A percentile compares a stretch with the other conserved stretches of the same genome.
Evolutionary conservation across 176 grass and related monocot genomes (phyloP).

Genomic region (Metroxylon sagu): DNA sequence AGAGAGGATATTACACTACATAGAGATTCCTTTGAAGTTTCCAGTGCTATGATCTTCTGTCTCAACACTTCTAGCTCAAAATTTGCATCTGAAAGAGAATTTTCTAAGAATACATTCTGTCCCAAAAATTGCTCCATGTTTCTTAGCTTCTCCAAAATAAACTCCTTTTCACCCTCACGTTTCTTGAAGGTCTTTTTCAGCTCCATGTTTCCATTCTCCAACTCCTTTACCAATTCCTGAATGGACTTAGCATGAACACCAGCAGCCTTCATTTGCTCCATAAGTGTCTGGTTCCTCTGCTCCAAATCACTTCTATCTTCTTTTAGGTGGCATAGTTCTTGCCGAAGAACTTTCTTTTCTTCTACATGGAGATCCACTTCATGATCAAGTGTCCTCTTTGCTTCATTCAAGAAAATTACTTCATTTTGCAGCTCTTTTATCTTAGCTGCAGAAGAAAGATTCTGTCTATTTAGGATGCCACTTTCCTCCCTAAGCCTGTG

Average conservation of each 20-base stretch:
- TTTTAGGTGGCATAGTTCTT: conserved; percentile 51
- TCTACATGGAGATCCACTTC: conserved; percentile 39
- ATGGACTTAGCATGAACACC: conserved; percentile 16
- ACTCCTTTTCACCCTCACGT: conserved; percentile 54
- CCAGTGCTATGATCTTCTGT: conserved; percentile 35
- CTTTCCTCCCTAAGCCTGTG: conserved; percentile 58
- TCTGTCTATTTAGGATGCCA: conserved; percentile 23
- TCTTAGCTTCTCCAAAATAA: conserved; percentile 55
- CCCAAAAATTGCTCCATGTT: conserved; percentile 57
- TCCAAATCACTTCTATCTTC: conserved; percentile 57
- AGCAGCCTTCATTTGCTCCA: conserved; percentile 33
- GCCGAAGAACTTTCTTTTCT: conserved; percentile 64
- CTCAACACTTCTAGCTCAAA: conserved; percentile 51
- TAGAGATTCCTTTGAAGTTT: conserved; percentile 26
- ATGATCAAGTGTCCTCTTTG: too few species aligned
- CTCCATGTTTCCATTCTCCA: conserved; percentile 56
- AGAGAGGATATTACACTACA: conserved; percentile 32
- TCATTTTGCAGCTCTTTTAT: too few species aligned
- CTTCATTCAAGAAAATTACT: too few species aligned
- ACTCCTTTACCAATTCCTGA: conserved; percentile 33
- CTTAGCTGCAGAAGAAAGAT: neutral
- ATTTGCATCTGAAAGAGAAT: conserved; percentile 58
- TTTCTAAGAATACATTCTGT: conserved; percentile 60
- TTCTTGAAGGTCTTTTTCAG: conserved; percentile 63
- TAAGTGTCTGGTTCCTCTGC: conserved; percentile 32